Conservation (phyloP, 2,329 filamentous ascomycete species). For the Exophiala bonariae region DNA sequence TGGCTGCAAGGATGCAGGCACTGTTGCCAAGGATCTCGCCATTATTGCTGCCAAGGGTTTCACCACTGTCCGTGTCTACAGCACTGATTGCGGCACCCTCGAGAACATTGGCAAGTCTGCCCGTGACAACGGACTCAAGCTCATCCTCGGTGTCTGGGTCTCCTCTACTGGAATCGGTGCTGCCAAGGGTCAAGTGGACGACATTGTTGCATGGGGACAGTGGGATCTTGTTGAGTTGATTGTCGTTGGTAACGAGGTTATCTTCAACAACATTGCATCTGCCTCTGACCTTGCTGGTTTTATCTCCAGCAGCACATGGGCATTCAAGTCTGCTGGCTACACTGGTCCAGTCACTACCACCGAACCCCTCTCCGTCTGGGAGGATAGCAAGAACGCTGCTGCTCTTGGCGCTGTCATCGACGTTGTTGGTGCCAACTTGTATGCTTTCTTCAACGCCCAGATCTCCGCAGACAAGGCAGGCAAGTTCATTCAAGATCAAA, state of each 20-base stretch:
- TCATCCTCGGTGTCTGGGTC: constrained; percentile 89
- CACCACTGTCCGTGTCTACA: constrained; percentile 77
- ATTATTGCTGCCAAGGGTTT: constrained; percentile 67
- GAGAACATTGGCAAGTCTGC: constrained; percentile 71
- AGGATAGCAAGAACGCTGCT: constrained; percentile 46
- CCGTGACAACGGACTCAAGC: constrained; percentile 65
- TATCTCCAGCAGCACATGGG: constrained; percentile 65
- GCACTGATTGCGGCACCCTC: constrained; percentile 84
- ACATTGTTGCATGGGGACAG: constrained; percentile 70
- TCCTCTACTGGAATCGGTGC: constrained; percentile 60
- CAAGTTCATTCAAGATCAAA: constrained; percentile 71
- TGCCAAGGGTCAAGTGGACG: constrained; percentile 71
- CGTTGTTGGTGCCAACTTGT: constrained; percentile 80
- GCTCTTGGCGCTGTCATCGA: constrained; percentile 74
- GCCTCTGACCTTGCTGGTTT: constrained; percentile 67
- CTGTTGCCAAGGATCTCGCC: constrained; percentile 62
- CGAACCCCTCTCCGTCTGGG: constrained; percentile 78
- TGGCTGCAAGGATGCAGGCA: constrained; percentile 63
- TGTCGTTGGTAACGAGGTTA: constrained; percentile 86
- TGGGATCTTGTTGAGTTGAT: constrained; percentile 78
- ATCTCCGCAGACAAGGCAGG: constrained; percentile 67
- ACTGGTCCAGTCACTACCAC: constrained; percentile 76
- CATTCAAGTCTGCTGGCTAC: constrained; percentile 68
- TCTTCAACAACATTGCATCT: constrained; percentile 71
- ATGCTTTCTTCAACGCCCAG: constrained; percentile 87